Base-by-base conservation (phyloP, 2,329 filamentous ascomycete species). In the Fusarium oxysporum region DNA sequence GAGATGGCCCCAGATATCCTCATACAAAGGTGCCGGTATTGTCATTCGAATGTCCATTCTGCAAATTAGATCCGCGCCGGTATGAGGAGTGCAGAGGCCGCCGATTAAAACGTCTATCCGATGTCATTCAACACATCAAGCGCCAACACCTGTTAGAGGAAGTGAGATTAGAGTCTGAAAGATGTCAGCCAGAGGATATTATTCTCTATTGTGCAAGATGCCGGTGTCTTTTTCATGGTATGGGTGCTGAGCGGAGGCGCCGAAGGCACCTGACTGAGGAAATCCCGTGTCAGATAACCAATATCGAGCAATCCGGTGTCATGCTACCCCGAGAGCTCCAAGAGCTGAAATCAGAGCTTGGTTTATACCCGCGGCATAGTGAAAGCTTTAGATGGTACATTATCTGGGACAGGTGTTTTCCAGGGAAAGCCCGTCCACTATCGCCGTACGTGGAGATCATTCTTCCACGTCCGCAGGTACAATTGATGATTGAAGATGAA, bases 1-100 rank as follows among this genome's bases (percentile, higher is more conserved):
- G n/a, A 17, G 41, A 48, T 6, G 28, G 45, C 3, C 28, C 5
- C 7, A 48, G 4, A 17, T 48, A 5, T 1, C 45, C 45, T 7
- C 9, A 3, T 12, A 14, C 2, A 8, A n/a, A 8, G 10, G 3
- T 1, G 5, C 7, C 5, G n/a, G 6, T 17, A 17, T 0, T 0
- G 3, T 2, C 28, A 1, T 50, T 50, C 21, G 47, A 23, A 6
- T 48, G 45, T 2, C 45, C 28, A 2, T 48, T 48, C 2, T 17
- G 9, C 28, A 48, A 48, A n/a, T 14, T 4, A 4, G 9, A 32
- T 5, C 45, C 45, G 3, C 45, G 11, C 45, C 19, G 28, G 12
- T 48, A 48, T 48, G 9, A 4, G 0, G 25, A 30, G 25, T 48
- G 45, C 11, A 11, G 8, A 6, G 25, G 28, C 6, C 4, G 11